These are phyloP conservation scores for Boletales sp. DNA, from an alignment of 768 basidiomycete genomes.

Conservation along the genomic window DNA sequence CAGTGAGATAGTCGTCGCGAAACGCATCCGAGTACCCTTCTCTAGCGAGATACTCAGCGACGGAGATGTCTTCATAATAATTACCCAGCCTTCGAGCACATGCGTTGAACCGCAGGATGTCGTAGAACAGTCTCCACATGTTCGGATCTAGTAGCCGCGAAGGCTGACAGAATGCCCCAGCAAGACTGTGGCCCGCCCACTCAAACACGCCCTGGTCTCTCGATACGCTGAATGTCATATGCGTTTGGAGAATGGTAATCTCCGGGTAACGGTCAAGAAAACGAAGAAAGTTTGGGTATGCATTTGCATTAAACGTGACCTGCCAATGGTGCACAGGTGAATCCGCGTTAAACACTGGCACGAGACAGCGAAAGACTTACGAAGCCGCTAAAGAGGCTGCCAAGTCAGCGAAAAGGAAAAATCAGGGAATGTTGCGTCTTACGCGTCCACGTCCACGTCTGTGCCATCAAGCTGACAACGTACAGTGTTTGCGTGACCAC, in stretches of 20 bases:
- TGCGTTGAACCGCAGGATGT: constrained; percentile 70
- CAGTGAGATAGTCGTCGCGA: constrained; percentile 71
- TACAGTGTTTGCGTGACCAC: constrained; percentile 79
- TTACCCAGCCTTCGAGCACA: constrained; percentile 47
- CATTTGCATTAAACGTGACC: constrained; percentile 75
- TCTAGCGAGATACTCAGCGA: constrained; percentile 55
- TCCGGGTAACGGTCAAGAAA: constrained; percentile 52
- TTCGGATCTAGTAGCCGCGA: constrained; percentile 55
- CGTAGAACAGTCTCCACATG: constrained; percentile 74
- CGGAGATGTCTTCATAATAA: constrained; percentile 33
- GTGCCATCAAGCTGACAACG: constrained; percentile 41
- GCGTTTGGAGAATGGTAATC: constrained; percentile 53
- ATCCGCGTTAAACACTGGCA: background rate
- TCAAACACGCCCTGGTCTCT: constrained; percentile 59
- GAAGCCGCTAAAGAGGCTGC: constrained; percentile 44
- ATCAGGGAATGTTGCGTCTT: constrained; percentile 26
- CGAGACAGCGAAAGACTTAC: constrained; percentile 30
- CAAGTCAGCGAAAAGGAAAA: background rate
- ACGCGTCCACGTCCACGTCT: constrained; percentile 67
- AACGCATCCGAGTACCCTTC: constrained; percentile 68
- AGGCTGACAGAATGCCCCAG: constrained; percentile 65
- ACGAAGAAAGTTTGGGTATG: constrained; percentile 76
- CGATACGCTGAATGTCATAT: constrained; percentile 79
- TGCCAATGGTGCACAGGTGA: constrained; percentile 20
- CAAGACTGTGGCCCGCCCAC: constrained; percentile 68